These are phyloP conservation scores for Passalora sequoiae DNA, from an alignment of 2,329 filamentous ascomycete genomes.

Conservation along the genomic window DNA sequence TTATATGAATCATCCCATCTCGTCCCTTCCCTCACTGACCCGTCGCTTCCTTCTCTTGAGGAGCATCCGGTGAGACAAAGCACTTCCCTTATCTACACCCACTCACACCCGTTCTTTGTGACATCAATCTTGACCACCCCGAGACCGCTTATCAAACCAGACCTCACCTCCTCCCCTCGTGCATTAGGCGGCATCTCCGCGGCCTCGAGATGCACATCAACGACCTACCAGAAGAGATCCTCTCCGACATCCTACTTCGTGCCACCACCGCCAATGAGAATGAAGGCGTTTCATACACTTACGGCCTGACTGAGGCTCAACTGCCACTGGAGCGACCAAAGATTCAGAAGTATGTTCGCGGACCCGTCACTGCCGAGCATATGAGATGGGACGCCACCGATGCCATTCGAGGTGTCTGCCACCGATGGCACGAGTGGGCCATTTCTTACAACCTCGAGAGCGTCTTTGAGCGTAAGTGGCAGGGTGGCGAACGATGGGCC, in stretches of 20 bases:
- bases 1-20: neutral
- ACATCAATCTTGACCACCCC: neutral
- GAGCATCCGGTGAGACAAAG: no score
- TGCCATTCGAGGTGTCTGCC: conserved; percentile 47
- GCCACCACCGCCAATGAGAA: conserved; percentile 45
- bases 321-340: conserved; percentile 42
- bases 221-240: conserved; percentile 49
- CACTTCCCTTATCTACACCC: conserved; percentile 1
- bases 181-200: neutral
- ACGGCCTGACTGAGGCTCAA: conserved; percentile 48
- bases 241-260: conserved; percentile 48
- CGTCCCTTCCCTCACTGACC: neutral
- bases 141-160: neutral
- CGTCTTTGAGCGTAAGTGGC: conserved; percentile 50
- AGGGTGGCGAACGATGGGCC: conserved; percentile 49
- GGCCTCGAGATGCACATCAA: conserved; percentile 34
- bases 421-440: conserved; percentile 51
- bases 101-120: conserved; percentile 1
- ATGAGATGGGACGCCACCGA: conserved; percentile 49
- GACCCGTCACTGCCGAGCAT: conserved; percentile 47
- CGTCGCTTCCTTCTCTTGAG: no score
- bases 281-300: conserved; percentile 48
- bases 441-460: conserved; percentile 48
- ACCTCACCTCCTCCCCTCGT: neutral
- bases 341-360: conserved; percentile 48